Conservation (phyloP, 225 moss, liverwort and hornwort genomes). For the Pseudoscleropodium purum region DNA sequence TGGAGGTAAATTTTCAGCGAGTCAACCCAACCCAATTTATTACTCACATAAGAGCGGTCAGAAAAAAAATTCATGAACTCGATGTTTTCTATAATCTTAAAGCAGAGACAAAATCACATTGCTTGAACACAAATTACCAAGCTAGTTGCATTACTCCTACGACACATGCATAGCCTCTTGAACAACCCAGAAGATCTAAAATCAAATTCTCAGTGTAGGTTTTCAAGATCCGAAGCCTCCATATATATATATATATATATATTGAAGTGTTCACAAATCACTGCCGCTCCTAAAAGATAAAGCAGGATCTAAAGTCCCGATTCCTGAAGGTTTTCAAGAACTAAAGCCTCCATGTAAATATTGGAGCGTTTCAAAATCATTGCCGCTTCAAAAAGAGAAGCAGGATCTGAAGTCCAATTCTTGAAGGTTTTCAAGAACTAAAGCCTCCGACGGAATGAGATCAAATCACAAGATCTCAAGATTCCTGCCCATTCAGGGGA, state of each 20-base stretch:
- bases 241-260: fast-evolving
- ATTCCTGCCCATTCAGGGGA: no score
- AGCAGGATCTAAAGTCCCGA: not conserved
- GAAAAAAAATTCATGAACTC: not conserved
- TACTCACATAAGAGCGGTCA: not conserved
- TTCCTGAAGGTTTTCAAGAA: not conserved
- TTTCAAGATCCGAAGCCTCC: not conserved
- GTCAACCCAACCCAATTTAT: not conserved
- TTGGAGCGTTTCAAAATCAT: no score
- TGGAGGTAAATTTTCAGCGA: not conserved
- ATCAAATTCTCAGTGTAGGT: not conserved
- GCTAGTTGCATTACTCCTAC: not conserved
- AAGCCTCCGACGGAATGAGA: no score
- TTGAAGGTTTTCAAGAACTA: not conserved
- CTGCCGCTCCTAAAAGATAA: not conserved
- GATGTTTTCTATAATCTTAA: not conserved
- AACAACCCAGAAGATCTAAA: not conserved
- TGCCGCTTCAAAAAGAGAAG: no score
- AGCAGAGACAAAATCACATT: not conserved
- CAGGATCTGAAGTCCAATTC: not conserved
- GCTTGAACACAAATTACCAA: not conserved
- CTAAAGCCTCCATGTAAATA: no score
- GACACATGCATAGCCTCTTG: not conserved
- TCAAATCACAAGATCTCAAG: no score
- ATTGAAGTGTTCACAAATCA: not conserved